Percentiles rank a stretch among this genome's conserved stretches.
These are phyloP conservation scores for Phytophthora melonis DNA, from an alignment of 352 stramenopile genomes.

Conservation along the genomic window DNA sequence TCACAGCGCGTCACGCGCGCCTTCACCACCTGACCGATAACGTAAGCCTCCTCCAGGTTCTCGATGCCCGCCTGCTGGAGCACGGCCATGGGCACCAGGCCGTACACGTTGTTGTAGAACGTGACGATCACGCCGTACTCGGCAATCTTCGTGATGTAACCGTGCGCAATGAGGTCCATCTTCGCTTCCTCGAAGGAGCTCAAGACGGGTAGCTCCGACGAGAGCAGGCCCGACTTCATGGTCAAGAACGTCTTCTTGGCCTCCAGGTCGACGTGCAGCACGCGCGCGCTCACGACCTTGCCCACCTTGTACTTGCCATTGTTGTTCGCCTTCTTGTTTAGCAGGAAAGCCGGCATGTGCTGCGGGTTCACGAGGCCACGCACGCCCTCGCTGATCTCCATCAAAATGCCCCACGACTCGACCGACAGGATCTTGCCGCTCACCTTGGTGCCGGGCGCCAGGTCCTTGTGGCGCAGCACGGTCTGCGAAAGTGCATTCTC, in stretches of 20 bases:
- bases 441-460: slow-evolving; percentile 79
- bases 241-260: slow-evolving; percentile 94
- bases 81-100: slow-evolving; percentile 88
- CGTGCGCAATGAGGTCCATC: slow-evolving; percentile 78
- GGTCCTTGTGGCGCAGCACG: slow-evolving; percentile 83
- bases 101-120: slow-evolving; percentile 97
- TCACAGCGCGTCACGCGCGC: slow-evolving; percentile 81
- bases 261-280: slow-evolving; percentile 87
- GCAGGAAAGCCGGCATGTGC: slow-evolving; percentile 83
- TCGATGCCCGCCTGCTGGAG: slow-evolving; percentile 86
- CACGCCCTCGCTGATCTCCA: slow-evolving; percentile 89
- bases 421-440: slow-evolving; percentile 85
- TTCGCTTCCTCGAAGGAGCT: slow-evolving; percentile 79
- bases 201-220: slow-evolving; percentile 81
- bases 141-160: slow-evolving; percentile 96
- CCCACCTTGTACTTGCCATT: slow-evolving; percentile 84
- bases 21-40: slow-evolving; percentile 89
- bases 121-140: slow-evolving; percentile 94
- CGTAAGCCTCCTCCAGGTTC: slow-evolving; percentile 88
- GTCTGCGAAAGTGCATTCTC: slow-evolving; percentile 75
- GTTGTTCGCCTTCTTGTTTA: slow-evolving; percentile 68
- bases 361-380: slow-evolving; percentile 75
- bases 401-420: slow-evolving; percentile 84
- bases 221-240: slow-evolving; percentile 88
- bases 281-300: slow-evolving; percentile 79